Percentiles rank a stretch among this genome's conserved stretches.
These are phyloP conservation scores for Neobulgaria alba DNA, from an alignment of 2,329 filamentous ascomycete genomes.

Conservation along the genomic window DNA sequence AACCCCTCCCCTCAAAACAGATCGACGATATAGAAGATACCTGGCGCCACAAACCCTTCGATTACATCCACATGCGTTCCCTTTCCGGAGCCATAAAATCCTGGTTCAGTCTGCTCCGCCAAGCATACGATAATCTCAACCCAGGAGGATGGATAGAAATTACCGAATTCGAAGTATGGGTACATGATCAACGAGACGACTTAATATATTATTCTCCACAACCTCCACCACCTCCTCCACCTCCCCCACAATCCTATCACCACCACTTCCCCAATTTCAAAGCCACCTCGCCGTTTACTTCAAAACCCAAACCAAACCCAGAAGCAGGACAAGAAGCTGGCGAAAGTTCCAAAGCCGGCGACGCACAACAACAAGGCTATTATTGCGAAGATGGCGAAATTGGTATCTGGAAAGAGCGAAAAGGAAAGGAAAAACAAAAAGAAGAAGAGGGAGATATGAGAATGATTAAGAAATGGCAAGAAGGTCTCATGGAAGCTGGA, in stretches of 20 bases:
- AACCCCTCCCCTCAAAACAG: neutral
- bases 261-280: neutral
- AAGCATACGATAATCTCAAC: slow-evolving; percentile 16
- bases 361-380: neutral
- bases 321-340: no score
- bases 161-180: slow-evolving; percentile 19
- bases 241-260: neutral
- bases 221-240: neutral
- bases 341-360: neutral
- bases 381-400: neutral
- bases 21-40: slow-evolving; percentile 29
- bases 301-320: no score
- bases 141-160: slow-evolving; percentile 23
- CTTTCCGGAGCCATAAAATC: slow-evolving; percentile 31
- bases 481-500: slow-evolving; percentile 22
- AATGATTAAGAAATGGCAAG: slow-evolving; percentile 15
- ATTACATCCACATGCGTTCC: slow-evolving; percentile 32
- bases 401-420: neutral
- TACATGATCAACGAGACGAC: slow-evolving; percentile 7
- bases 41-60: slow-evolving; percentile 23
- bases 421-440: slow-evolving; percentile 5
- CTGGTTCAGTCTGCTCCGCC: slow-evolving; percentile 17
- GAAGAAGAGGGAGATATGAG: neutral
- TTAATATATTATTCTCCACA: neutral
- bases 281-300: no score